Evolutionary conservation across 108 stramenopile genomes (phyloP), one percentile per base, ranked within the genome.

Genomic region (Skeletonema menzelii): DNA sequence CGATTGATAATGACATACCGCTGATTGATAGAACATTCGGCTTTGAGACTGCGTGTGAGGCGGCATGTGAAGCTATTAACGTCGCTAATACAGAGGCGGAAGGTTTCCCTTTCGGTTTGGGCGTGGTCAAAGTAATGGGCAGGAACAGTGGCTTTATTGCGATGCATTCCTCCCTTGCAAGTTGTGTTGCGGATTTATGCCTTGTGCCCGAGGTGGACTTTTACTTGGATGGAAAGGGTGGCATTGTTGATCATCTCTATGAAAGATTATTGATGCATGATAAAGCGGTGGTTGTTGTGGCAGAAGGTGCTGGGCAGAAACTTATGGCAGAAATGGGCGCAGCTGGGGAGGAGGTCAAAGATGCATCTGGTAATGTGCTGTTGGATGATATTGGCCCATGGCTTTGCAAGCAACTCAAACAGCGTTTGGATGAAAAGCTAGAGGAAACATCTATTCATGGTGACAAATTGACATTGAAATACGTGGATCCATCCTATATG

Each of bases 401-500:
- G 72, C 44, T 91, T 55, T 76, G 68, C 53, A 30, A 17, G n/a
- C 31, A 83, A 35, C 74, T 91, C 59, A 70, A 75, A 31, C 32
- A 61, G 17, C 57, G 71, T 35, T 87, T 87, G 69, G 34, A 66
- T 5, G 47, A 55, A 13, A 69, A 59, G 35, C 40, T 72, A 4
- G 65, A 80, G n/a, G 72, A 82, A 63, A 26, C 28, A 5, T 46
- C 59, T 11, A 13, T 15, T 13, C 53, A 71, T 26, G 85, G 75
- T 35, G 90, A 86, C 30, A 77, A 60, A 28, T 65, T 63, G 31
- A 76, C 82, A 5, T 69, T 93, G 28, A 90, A 90, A 60, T 95
- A 93, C 72, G 88, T 97, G 69, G 95, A 97, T 69, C 96, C 96
- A 5, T 90, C 88, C 15, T 97, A 97, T 79, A 93, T 89, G 80